Conservation (phyloP, 164 flowering plant genomes). For the Nymphaea thermarum region DNA sequence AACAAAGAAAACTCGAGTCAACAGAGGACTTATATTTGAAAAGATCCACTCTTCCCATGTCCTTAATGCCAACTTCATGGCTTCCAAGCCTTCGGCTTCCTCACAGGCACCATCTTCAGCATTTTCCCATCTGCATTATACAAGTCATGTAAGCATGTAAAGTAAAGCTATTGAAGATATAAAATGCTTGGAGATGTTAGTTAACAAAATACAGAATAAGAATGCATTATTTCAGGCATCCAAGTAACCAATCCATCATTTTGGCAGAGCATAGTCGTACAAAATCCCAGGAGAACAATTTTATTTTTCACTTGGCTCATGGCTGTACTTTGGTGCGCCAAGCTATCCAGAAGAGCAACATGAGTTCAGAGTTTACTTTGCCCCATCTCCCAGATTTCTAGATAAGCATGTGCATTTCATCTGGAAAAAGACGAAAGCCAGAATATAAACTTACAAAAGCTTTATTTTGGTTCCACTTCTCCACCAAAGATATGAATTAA, state of each 20-base stretch:
- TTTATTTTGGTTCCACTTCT: constrained; percentile 17
- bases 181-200: no score
- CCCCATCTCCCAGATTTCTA: no score
- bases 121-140: constrained; percentile 55
- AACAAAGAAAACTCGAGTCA: constrained; percentile 65
- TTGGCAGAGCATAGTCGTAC: not conserved
- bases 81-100: constrained; percentile 63
- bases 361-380: no score
- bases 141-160: not conserved
- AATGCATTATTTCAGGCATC: no score
- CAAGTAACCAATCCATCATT: not conserved
- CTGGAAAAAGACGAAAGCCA: not conserved
- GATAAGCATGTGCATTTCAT: no score
- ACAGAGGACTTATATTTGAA: constrained; percentile 37
- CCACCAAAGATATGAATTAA: constrained; percentile 97
- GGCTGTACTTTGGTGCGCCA: not conserved
- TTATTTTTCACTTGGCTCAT: not conserved
- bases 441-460: not conserved
- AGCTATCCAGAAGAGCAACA: not conserved
- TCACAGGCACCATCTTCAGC: constrained; percentile 65
- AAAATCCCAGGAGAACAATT: not conserved
- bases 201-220: no score
- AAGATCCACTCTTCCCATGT: constrained; percentile 88
- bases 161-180: no score
- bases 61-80: constrained; percentile 84